Conservation (phyloP, 176 grass and related monocot species). For the Bothriochloa decipiens region DNA sequence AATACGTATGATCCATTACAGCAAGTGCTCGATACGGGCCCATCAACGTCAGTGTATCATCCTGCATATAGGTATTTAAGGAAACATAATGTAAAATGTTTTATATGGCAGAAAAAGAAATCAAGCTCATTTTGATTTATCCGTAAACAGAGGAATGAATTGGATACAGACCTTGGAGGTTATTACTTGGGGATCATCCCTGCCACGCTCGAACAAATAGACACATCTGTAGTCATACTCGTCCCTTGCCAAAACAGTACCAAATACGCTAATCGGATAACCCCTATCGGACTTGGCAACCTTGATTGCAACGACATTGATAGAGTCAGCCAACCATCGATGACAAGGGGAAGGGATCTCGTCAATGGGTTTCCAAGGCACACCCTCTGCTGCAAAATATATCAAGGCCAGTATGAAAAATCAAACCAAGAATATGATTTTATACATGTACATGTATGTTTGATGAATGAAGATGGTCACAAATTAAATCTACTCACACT, state of each 20-base stretch:
- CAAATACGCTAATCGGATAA: not conserved
- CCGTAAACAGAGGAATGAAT: not conserved
- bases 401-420: not conserved
- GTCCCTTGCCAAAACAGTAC: not conserved
- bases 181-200: not conserved
- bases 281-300: not conserved
- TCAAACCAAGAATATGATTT: not conserved
- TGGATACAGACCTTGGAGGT: not conserved
- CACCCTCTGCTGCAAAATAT: not conserved
- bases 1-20: not conserved
- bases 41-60: not conserved
- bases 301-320: slow-evolving; percentile 18
- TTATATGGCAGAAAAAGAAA: not conserved
- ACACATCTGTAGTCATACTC: slow-evolving; percentile 23
- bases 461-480: not conserved
- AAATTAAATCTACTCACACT: not conserved
- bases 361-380: not conserved
- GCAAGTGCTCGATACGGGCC: not conserved
- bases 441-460: not conserved
- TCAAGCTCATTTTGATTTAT: not conserved
- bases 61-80: not conserved
- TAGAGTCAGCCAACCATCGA: not conserved
- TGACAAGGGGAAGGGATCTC: not conserved
- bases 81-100: not conserved
- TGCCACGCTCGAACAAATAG: not conserved